Evolutionary conservation across 192 early-diverging fungal genomes (phyloP), one percentile per base, ranked within the genome.

Genomic region (Phlyctochytrium planicorne): DNA sequence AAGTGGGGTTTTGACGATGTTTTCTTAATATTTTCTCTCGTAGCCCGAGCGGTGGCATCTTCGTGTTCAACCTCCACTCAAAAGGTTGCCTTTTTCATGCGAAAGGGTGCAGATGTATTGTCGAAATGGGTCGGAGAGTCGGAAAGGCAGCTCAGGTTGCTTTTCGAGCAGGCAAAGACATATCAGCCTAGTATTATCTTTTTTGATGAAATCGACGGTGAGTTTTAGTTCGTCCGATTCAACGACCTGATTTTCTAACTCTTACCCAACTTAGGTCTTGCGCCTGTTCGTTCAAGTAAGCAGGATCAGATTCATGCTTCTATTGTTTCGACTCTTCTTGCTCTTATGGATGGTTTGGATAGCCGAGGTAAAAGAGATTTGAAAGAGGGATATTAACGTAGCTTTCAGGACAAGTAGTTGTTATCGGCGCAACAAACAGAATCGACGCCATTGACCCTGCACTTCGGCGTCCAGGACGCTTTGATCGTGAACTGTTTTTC

Each of bases 151-250:
- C 70, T 91, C 29, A 69, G 82, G 29, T 56, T 86, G 34, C 66
- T 91, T 4, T 91, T 91, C 69, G 89, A 90, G 30, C 78, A 90
- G 53, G 90, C 90, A 20, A 81, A 82, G 60, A 79, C 82, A 1
- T 85, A 75, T 71, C 87, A 91, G 59, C 90, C 89, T 0, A 74
- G 75, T 32, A 89, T 91, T 59, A 91, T 91, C 17, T 91, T 91
- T 66, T 91, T 91, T 72, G 90, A 91, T 65, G 90, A 91, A 72
- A 90, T 91, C 69, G 90, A 91, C 59, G 90, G 90, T 67, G 30
- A 14, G 14, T 27, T n/a, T n/a, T n/a, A n/a, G n/a, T n/a, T n/a
- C n/a, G n/a, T 2, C 6, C 32, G 0, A 37, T 27, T 23, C 12
- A 34, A 25, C 27, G 63, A 65, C n/a, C n/a, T n/a, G n/a, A n/a